Percentiles rank a stretch among this genome's conserved stretches.
Conservation (phyloP, 2,329 filamentous ascomycete species). For the Geosmithia putterillii region DNA sequence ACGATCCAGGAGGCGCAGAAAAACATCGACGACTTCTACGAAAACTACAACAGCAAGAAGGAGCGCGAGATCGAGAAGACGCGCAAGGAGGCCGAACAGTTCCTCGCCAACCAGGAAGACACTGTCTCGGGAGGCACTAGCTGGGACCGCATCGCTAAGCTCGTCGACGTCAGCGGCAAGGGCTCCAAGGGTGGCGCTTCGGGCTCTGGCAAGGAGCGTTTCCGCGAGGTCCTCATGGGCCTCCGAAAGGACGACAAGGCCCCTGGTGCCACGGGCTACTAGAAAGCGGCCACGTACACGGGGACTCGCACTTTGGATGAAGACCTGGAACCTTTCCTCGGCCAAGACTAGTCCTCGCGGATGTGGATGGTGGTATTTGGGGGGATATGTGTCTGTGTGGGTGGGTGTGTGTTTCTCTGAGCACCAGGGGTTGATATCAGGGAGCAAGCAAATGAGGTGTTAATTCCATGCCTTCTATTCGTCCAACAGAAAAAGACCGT, state of each 20-base stretch:
- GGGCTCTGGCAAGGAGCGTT: slow-evolving; percentile 90
- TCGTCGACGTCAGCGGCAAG: slow-evolving; percentile 96
- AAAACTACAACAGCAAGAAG: slow-evolving; percentile 97
- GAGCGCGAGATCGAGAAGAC: slow-evolving; percentile 88
- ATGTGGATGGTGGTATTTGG: too few species aligned
- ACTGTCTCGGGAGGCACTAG: slow-evolving; percentile 89
- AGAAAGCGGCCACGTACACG: slow-evolving; percentile 8
- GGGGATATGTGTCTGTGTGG: too few species aligned
- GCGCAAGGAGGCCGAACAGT: slow-evolving; percentile 84
- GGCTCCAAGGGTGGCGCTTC: slow-evolving; percentile 74
- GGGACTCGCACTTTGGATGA: neutral
- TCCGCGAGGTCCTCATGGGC: slow-evolving; percentile 79
- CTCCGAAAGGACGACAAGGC: slow-evolving; percentile 89
- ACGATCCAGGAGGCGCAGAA: slow-evolving; percentile 82
- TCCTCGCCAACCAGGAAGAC: slow-evolving; percentile 78
- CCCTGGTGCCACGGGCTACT: slow-evolving; percentile 53
- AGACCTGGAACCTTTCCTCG: neutral
- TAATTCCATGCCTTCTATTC: neutral
- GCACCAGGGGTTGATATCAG: neutral
- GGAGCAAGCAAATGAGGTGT: neutral
- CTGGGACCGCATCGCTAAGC: slow-evolving; percentile 96
- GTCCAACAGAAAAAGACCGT: neutral
- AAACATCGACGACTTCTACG: slow-evolving; percentile 98
- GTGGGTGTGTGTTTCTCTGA: neutral
- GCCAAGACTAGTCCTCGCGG: too few species aligned